Percentiles rank a stretch among this genome's conserved stretches.
Evolutionary conservation across 345 rosid species (phyloP).

Genomic region (Sonneratia caseolaris): DNA sequence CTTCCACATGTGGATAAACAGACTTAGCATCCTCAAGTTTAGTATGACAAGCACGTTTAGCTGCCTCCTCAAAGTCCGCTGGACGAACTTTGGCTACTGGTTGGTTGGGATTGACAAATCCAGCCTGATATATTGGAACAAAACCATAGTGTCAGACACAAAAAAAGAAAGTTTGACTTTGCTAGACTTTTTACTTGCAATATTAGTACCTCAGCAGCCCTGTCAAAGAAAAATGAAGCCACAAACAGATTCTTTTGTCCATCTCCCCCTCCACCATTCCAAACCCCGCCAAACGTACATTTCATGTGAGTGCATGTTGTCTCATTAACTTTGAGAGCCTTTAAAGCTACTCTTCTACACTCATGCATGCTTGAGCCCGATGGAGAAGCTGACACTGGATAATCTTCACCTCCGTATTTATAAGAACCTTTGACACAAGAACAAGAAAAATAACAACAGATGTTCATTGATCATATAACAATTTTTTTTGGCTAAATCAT

Average conservation of each 20-base stretch:
- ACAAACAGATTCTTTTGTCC: conserved; percentile 88
- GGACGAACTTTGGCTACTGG: conserved; percentile 80
- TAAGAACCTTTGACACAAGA: conserved; percentile 44
- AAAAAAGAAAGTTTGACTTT: neutral
- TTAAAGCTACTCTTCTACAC: conserved; percentile 57
- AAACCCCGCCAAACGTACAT: conserved; percentile 91
- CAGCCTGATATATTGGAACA: conserved; percentile 41
- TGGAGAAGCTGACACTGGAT: conserved; percentile 42
- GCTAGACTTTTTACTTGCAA: neutral
- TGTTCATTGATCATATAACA: neutral
- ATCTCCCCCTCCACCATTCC: conserved; percentile 99
- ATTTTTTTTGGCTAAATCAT: neutral
- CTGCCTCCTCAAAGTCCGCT: conserved; percentile 60
- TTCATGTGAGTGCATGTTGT: conserved; percentile 75
- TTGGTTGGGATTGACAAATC: conserved; percentile 46
- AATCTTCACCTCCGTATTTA: conserved; percentile 58
- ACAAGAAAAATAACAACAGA: neutral
- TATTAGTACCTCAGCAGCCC: conserved; percentile 81
- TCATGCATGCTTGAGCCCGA: conserved; percentile 65
- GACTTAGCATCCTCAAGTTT: conserved; percentile 56
- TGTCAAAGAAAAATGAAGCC: conserved; percentile 93
- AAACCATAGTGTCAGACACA: neutral
- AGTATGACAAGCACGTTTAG: conserved; percentile 79
- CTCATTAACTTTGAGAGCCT: conserved; percentile 80
- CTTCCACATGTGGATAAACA: conserved; percentile 37